Evolutionary conservation across 192 early-diverging fungal genomes (phyloP), one percentile per base, ranked within the genome.

Genomic region (Coemansia sp.): DNA sequence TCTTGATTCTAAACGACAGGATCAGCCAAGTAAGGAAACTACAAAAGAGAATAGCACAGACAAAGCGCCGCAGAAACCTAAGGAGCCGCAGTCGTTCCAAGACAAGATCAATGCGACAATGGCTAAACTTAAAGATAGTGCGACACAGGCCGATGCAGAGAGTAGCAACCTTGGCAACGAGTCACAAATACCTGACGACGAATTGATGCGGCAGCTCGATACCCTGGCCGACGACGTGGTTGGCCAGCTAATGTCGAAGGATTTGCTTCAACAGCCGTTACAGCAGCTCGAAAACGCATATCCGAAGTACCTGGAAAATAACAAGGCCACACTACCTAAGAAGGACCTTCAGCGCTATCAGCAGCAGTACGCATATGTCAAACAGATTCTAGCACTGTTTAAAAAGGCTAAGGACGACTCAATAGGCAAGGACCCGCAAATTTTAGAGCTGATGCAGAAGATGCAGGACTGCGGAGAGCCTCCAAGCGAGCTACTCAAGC

Each of bases 391-490:
- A 33, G 76, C 63, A 22, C 84, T 92, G 51, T 99, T 93, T 80
- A 93, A 95, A 23, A 46, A 67, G 61, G 53, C 23, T 24, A 30
- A 55, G n/a, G 83, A 71, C 1, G 86, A 89, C 4, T 64, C 84
- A 50, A 31, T 52, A 3, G 88, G 84, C 65, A 89, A 90, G 52
- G 90, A 88, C 33, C 70, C 74, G n/a, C 91, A 90, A 62, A 87
- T 98, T 51, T 85, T 90, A n/a, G 91, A 94, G 54, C 85, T 99
- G 59, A 97, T 99, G 96, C 89, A 94, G 80, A 79, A 95, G 88
- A 95, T 99, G 92, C 96, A 99, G 88, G 93, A 95, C 39, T 89
- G 86, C 52, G 97, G 97, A 31, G 94, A 97, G 68, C 97, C 97
- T 21, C 97, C 97, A 5, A 85, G 90, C 46, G 94, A 90, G 59